These are phyloP conservation scores for Agrocybe pediades DNA, from an alignment of 768 basidiomycete species.

Conservation along the genomic window DNA sequence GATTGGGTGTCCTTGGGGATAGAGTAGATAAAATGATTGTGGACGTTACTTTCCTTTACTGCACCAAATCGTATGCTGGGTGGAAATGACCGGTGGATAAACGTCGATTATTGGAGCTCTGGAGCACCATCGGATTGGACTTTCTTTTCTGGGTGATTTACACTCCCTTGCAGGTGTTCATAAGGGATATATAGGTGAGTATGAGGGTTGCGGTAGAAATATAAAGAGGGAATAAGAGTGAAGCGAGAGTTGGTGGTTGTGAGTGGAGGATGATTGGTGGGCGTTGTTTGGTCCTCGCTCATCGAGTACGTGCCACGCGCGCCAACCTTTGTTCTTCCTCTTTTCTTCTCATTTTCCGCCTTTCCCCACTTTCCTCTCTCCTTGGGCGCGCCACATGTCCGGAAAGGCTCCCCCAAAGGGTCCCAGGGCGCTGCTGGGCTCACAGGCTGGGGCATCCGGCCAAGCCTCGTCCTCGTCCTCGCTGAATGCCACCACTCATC, in stretches of 20 bases:
- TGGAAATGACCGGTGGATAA: too few species aligned
- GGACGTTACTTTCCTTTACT: too few species aligned
- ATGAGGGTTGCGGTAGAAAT: too few species aligned
- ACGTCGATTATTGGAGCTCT: too few species aligned
- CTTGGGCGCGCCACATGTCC: conserved; percentile 50
- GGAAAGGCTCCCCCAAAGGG: conserved; percentile 78
- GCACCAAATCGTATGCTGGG: too few species aligned
- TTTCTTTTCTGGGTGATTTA: too few species aligned
- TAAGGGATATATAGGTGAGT: too few species aligned
- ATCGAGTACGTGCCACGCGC: conserved; percentile 21
- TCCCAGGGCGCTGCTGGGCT: conserved; percentile 65
- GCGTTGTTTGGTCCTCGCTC: conserved; percentile 26
- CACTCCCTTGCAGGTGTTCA: too few species aligned
- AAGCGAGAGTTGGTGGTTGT: conserved; percentile 15
- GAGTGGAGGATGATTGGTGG: conserved; percentile 26
- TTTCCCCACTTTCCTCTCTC: conserved; percentile 12
- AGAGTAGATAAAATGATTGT: too few species aligned
- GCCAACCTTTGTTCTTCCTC: conserved; percentile 27
- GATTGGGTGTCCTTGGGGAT: too few species aligned
- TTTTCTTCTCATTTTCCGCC: conserved; percentile 13
- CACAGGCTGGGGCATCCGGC: conserved; percentile 16
- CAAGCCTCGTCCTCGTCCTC: conserved; percentile 36
- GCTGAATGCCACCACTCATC: conserved; percentile 27
- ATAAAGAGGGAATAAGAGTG: not conserved
- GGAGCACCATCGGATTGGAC: too few species aligned